Evolutionary conservation across 192 early-diverging fungal genomes (phyloP), one percentile per base, ranked within the genome.

Genomic region (Diversispora eburnea): DNA sequence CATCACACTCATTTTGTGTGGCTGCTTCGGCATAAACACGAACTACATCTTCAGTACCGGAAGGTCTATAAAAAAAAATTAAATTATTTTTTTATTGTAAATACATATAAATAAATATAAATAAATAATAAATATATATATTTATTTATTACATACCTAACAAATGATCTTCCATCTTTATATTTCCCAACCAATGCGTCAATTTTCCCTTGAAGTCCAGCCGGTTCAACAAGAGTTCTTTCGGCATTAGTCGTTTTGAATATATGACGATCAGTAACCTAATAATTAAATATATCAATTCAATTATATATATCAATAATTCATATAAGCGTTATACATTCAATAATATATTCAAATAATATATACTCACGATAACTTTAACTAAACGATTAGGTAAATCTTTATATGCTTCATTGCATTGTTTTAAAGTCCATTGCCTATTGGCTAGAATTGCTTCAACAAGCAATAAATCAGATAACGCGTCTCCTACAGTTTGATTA

Each of bases 401-500:
- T 13, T 92, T 92, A 85, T 99, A 99, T 20, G 91, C 90, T 58
- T 87, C 83, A 79, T 98, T 91, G 97, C 98, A 99, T 70, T 93
- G 83, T 67, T 88, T 84, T 65, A 90, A 88, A 54, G 90, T 86
- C 90, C 90, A 93, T 72, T 87, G 86, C 72, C 91, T 84, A 84
- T 88, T 88, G 19, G 90, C 89, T 70, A 99, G 82, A 75, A 98
- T 93, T 10, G 94, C 87, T 78, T 97, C 96, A 48, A 99, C 94
- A 52, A 98, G 75, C 65, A 99, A 88, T 85, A 99, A 88, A 76
- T 99, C 98, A 6, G 97, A 96, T 67, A 98, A 85, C 17, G 98
- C 98, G 81, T 99, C 98, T 54, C 98, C 98, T 20, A 99, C 98
- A 15, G 96, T 88, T 83, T 99, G 95, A 88, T 99, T 99, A 84